These are phyloP conservation scores for Hemileccinum impolitum DNA, from an alignment of 768 basidiomycete species.

Conservation along the genomic window DNA sequence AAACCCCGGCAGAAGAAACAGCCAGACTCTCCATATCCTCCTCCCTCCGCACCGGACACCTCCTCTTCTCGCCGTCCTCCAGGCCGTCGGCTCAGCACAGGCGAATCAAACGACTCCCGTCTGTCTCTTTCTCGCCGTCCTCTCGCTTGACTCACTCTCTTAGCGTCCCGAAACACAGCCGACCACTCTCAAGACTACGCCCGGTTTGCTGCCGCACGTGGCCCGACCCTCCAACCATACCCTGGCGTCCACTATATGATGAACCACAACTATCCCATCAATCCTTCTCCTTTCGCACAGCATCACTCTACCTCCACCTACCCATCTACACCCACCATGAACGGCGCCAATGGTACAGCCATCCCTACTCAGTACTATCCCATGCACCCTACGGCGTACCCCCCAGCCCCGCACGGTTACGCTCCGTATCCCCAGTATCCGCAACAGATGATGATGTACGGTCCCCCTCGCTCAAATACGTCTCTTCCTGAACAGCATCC, in stretches of 20 bases:
- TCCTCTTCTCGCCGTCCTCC: slow-evolving; percentile 24
- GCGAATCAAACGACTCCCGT: slow-evolving; percentile 20
- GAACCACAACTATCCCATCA: slow-evolving; percentile 68
- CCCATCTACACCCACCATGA: slow-evolving; percentile 30
- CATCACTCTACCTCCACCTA: slow-evolving; percentile 39
- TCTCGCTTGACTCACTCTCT: neutral
- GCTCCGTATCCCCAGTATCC: slow-evolving; percentile 57
- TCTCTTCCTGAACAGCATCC: slow-evolving; percentile 34
- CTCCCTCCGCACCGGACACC: slow-evolving; percentile 16
- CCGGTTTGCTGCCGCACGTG: slow-evolving; percentile 38
- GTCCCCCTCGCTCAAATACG: slow-evolving; percentile 37
- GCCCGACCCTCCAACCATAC: slow-evolving; percentile 49
- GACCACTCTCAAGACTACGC: slow-evolving; percentile 25
- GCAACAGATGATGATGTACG: slow-evolving; percentile 69
- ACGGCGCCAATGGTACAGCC: slow-evolving; percentile 39
- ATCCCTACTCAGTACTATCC: slow-evolving; percentile 52
- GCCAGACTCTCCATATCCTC: slow-evolving; percentile 27
- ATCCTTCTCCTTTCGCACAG: slow-evolving; percentile 49
- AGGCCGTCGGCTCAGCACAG: slow-evolving; percentile 27
- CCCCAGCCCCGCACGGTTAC: slow-evolving; percentile 38
- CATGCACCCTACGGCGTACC: slow-evolving; percentile 53
- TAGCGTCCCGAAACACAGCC: slow-evolving; percentile 17
- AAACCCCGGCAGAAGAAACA: slow-evolving; percentile 55
- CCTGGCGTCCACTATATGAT: slow-evolving; percentile 56
- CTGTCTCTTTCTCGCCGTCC: slow-evolving; percentile 5